Percentiles rank a stretch among this genome's conserved stretches.
These are phyloP conservation scores for Fusarium phyllophilum DNA, from an alignment of 2,329 filamentous ascomycete genomes.

Conservation along the genomic window DNA sequence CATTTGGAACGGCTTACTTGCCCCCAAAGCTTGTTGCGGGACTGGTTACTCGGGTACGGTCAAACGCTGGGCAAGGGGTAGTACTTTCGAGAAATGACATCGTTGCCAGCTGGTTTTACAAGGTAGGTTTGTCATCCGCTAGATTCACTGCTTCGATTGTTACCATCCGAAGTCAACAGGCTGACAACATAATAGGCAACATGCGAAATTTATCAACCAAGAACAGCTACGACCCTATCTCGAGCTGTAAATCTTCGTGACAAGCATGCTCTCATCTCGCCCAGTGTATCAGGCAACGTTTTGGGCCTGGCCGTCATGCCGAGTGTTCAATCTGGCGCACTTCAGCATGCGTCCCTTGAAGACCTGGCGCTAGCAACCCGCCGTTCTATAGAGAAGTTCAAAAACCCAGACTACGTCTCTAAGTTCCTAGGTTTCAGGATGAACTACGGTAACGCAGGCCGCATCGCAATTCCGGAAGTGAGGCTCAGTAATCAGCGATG, in stretches of 20 bases:
- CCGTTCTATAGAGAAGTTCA: not conserved
- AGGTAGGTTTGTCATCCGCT: rapidly evolving
- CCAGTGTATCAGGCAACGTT: not conserved
- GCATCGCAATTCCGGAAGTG: not conserved
- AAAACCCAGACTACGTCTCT: not conserved
- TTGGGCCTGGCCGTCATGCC: not conserved
- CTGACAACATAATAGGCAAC: rapidly evolving
- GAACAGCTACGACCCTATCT: not conserved
- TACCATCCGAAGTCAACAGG: rapidly evolving
- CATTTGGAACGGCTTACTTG: not conserved
- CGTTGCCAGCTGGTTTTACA: not conserved
- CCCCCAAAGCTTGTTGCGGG: not conserved
- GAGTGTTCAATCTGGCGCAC: not conserved
- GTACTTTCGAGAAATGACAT: not conserved
- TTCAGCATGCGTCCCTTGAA: rapidly evolving
- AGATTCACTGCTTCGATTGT: rapidly evolving
- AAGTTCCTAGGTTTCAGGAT: not conserved
- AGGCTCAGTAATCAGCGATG: not conserved
- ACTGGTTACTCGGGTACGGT: not conserved
- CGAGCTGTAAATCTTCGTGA: not conserved
- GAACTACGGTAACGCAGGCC: not conserved
- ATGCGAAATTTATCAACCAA: not conserved
- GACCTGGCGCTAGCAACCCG: not conserved
- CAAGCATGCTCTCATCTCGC: not conserved
- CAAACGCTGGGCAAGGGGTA: not conserved